phyloP scores from a whole-genome alignment of 2,329 filamentous ascomycete genomes.

The Epichloe elymi region DNA sequence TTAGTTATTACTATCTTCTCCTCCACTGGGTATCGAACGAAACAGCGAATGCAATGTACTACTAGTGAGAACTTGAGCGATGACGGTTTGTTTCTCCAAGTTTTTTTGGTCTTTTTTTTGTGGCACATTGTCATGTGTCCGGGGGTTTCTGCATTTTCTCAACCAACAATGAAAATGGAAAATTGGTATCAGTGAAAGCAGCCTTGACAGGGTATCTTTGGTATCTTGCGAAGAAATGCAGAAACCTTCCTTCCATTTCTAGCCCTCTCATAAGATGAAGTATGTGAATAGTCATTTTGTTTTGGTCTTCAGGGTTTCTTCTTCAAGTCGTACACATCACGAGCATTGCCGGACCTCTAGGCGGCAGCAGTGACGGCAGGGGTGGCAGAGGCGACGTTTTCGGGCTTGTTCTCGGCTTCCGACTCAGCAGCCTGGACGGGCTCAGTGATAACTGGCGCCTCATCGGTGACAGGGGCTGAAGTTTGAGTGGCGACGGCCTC shows the following conservation, averaged over 20 bases:
- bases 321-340: conserved; percentile 15
- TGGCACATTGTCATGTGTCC: conserved; percentile 9
- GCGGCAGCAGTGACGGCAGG: conserved; percentile 39
- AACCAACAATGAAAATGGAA: conserved; percentile 17
- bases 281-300: conserved; percentile 13
- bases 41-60: conserved; percentile 16
- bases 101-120: conserved; percentile 8
- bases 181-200: conserved; percentile 32
- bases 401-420: conserved; percentile 29
- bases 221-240: conserved; percentile 40
- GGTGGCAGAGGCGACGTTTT: conserved; percentile 26
- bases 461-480: conserved; percentile 14
- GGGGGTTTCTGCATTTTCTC: conserved; percentile 9
- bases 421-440: conserved; percentile 14
- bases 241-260: conserved; percentile 34
- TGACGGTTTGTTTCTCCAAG: background rate
- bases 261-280: conserved; percentile 26
- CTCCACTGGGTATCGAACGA: conserved; percentile 27
- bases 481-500: conserved; percentile 19
- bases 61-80: conserved; percentile 12
- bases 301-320: conserved; percentile 10
- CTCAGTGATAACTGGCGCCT: conserved; percentile 13
- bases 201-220: conserved; percentile 42
- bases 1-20: conserved; percentile 31
- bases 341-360: conserved; percentile 22